Evolutionary conservation across 1,284 basidiomycete genomes (phyloP), one percentile per base, ranked within the genome.

Genomic region (Sporisorium graminicola): DNA sequence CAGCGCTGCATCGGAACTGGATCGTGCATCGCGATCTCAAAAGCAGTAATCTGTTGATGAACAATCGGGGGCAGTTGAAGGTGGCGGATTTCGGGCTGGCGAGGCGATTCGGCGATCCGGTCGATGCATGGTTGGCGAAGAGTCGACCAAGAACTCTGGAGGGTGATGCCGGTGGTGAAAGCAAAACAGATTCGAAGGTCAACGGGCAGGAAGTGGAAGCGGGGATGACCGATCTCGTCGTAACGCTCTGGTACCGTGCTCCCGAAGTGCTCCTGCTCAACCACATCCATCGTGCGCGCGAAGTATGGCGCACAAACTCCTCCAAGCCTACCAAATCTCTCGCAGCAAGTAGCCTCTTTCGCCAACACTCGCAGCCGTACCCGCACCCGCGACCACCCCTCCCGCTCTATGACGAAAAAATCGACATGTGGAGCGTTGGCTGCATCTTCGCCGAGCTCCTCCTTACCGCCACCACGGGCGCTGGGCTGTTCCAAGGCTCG

Each of bases 61-160:
- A 98, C 86, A 99, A 99, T 86, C 91, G 96, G 6, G 97, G 97
- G 0, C 94, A 92, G 52, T 95, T 99, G 86, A 99, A 99, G 84
- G 94, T 99, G 9, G 97, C 96, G 6, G 97, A 99, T 87, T 99
- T 99, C 86, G 97, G 97, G 5, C 90, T 99, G 40, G 97, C 97
- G 20, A 88, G 97, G 79, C 91, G 94, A 65, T 99, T 94, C 85
- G 95, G 96, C 35, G 97, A 99, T 86, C 95, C 97, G 5, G 89
- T 96, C 2, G 57, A 27, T 12, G 58, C 47, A 5, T 73, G 70
- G 70, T 37, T 27, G 5, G 49, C 61, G 0, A 29, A 29, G 27
- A 43, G 20, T 4, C 16, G 43, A 20, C 52, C 58, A 9, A n/a
- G 22, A 50, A 16, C 22, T 13, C 16, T 6, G 43, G 24, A 47